These are phyloP conservation scores for Fraxinus sp. DNA, from an alignment of 305 asterid genomes.

Conservation along the genomic window DNA sequence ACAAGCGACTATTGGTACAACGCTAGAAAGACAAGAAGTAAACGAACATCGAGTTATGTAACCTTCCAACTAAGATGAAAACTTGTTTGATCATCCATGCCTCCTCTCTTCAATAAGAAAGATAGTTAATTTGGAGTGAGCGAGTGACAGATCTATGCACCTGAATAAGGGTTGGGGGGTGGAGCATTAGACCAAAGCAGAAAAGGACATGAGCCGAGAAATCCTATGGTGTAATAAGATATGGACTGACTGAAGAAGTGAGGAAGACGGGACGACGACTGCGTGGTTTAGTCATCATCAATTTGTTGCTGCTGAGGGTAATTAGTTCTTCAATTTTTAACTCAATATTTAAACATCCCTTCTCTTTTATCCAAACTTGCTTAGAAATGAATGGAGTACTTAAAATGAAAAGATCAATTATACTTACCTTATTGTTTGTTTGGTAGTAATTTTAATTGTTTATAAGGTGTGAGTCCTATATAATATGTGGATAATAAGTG, in stretches of 20 bases:
- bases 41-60: neutral
- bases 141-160: constrained; percentile 19
- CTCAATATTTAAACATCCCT: neutral
- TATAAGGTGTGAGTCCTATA: neutral
- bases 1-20: neutral
- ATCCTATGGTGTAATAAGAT: neutral
- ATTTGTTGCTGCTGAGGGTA: neutral
- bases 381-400: neutral
- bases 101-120: neutral
- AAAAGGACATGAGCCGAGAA: constrained; percentile 43
- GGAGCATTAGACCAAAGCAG: constrained; percentile 40
- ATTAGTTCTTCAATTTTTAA: neutral
- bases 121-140: neutral
- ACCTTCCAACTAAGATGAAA: constrained; percentile 78
- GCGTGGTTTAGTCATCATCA: neutral
- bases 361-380: neutral
- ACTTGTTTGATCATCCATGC: constrained; percentile 59
- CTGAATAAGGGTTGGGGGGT: constrained; percentile 30
- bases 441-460: neutral
- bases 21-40: neutral
- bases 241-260: constrained; percentile 16
- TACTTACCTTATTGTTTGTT: neutral
- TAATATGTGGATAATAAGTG: too few species aligned
- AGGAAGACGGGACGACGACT: neutral
- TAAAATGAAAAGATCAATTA: too few species aligned